Evolutionary conservation across 2,329 filamentous ascomycete species (phyloP), one percentile per base, ranked within the genome.

Genomic region (Achaetomium macrosporum): DNA sequence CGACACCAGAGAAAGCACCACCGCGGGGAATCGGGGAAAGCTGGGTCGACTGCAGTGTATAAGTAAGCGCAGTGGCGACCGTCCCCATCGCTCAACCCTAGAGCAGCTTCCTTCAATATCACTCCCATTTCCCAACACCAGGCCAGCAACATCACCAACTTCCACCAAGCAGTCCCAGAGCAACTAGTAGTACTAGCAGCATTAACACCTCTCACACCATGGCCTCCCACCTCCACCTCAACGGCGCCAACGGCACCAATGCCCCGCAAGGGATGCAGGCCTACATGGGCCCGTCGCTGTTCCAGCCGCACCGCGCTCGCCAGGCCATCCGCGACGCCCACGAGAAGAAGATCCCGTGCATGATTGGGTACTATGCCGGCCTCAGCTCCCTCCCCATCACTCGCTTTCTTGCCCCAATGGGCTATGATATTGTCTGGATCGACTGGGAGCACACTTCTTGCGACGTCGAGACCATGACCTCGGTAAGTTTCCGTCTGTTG

Each of bases 401-500:
- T 2, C 71, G 73, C 25, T 64, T 72, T 45, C 59, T 71, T 15
- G 71, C 74, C 3, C 69, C 71, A 11, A 63, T 76, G 50, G 70
- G 71, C 2, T 76, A 65, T 47, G 74, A 77, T 55, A 54, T 65
- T 9, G 66, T 73, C 1, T 74, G 70, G 68, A 69, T 76, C 53
- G 74, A 76, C 65, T 75, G 73, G 74, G 74, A 76, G 59, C 74
- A 76, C 61, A 67, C 65, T 8, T 62, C 72, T 3, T 74, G 71
- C 59, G 68, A 70, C 48, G 68, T 75, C 25, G 73, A 76, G 63
- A 76, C 73, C n/a, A 76, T 76, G 74, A 76, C 73, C 1, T 69
- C 64, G 40, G 67, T 70, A 47, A 1, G 54, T 53, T 11, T 15
- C 39, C 4, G 11, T 19, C 12, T 9, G 2, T 8, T 45, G 8